A percentile compares a stretch with the other conserved stretches of the same genome.
Evolutionary conservation across 495 filamentous ascomycete species (phyloP).

Genomic region (Penicillium waksmanii): DNA sequence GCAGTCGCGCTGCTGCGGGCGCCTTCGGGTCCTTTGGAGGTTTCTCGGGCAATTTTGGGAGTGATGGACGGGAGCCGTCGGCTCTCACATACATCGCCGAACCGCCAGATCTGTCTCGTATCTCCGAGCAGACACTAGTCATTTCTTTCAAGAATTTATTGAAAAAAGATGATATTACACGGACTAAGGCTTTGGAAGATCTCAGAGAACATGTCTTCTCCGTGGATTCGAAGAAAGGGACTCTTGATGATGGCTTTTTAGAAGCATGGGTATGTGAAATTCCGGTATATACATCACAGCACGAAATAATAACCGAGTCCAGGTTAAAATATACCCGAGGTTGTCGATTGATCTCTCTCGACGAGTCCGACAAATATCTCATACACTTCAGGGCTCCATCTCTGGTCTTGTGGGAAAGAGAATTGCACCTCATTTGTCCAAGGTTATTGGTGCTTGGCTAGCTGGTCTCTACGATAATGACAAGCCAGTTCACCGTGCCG

Average conservation of each 20-base stretch:
- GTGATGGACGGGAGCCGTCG: constrained; percentile 54
- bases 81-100: constrained; percentile 82
- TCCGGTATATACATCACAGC: constrained; percentile 15
- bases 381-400: constrained; percentile 73
- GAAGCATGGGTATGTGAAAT: constrained; percentile 79
- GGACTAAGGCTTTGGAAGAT: constrained; percentile 90
- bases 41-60: constrained; percentile 50
- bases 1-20: constrained; percentile 62
- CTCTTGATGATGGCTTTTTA: constrained; percentile 74
- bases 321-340: constrained; percentile 86
- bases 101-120: constrained; percentile 76
- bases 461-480: constrained; percentile 87
- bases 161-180: constrained; percentile 92
- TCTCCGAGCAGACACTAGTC: constrained; percentile 78
- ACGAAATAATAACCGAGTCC: constrained; percentile 24
- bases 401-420: constrained; percentile 74
- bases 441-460: constrained; percentile 83
- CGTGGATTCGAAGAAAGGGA: constrained; percentile 49
- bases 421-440: constrained; percentile 74
- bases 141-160: constrained; percentile 89
- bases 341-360: constrained; percentile 84
- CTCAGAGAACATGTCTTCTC: constrained; percentile 65
- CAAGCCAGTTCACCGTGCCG: constrained; percentile 67
- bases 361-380: constrained; percentile 84
- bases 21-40: constrained; percentile 53